phyloP scores from a whole-genome alignment of 2,329 filamentous ascomycete genomes.

The Fusarium xyrophilum region DNA sequence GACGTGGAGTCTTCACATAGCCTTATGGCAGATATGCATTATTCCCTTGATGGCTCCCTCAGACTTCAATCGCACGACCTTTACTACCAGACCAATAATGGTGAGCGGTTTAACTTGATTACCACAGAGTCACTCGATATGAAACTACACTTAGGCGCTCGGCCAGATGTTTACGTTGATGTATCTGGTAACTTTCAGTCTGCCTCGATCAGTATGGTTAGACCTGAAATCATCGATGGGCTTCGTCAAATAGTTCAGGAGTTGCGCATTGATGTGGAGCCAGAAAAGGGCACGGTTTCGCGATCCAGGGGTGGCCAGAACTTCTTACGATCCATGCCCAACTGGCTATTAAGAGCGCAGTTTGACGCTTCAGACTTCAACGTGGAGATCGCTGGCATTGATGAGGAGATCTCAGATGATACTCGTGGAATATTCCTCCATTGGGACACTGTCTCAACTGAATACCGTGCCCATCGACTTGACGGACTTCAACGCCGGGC shows the following conservation, averaged over 20 bases:
- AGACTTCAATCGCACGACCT: conserved; percentile 85
- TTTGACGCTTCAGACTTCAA: conserved; percentile 90
- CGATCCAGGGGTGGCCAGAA: conserved; percentile 64
- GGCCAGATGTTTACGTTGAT: conserved; percentile 84
- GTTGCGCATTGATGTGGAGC: conserved; percentile 73
- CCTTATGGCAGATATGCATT: conserved; percentile 80
- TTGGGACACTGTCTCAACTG: conserved; percentile 83
- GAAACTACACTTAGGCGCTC: conserved; percentile 82
- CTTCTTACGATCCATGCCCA: conserved; percentile 78
- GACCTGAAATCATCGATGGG: conserved; percentile 90
- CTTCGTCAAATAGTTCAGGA: conserved; percentile 90
- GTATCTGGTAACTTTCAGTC: conserved; percentile 82
- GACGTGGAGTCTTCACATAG: conserved; percentile 98
- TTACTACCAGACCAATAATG: conserved; percentile 90
- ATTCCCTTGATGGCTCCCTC: conserved; percentile 82
- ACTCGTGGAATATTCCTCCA: conserved; percentile 85
- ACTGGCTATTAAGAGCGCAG: conserved; percentile 84
- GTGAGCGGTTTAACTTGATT: conserved; percentile 84
- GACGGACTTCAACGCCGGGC: conserved; percentile 67
- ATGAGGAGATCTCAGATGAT: conserved; percentile 80
- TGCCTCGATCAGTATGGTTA: conserved; percentile 86
- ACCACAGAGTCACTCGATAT: conserved; percentile 88
- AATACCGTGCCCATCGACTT: conserved; percentile 84
- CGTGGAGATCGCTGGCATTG: conserved; percentile 87
- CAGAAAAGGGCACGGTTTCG: conserved; percentile 60